phyloP scores from a whole-genome alignment of 2,329 filamentous ascomycete genomes.

The Metarhizium sp. region DNA sequence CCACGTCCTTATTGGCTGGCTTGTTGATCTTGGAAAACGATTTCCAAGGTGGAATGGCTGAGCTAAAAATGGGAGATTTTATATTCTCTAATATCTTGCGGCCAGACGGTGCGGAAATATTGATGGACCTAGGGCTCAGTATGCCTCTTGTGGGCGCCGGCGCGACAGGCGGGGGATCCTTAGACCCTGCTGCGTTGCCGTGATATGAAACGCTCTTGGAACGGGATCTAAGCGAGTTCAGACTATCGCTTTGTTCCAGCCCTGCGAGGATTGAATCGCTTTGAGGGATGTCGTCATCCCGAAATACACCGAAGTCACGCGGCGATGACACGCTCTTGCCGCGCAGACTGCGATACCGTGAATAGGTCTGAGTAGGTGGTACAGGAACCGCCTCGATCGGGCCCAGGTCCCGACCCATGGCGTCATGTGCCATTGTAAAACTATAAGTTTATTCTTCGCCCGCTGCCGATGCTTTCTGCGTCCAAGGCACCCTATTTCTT shows the following conservation, averaged over 20 bases:
- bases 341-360: slow-evolving; percentile 23
- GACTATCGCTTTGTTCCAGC: background rate
- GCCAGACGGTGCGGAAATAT: slow-evolving; percentile 4
- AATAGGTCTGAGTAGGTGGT: slow-evolving; percentile 14
- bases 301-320: slow-evolving; percentile 21
- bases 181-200: background rate
- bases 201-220: slow-evolving; percentile 11
- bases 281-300: slow-evolving; percentile 8
- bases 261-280: background rate
- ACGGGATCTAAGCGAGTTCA: slow-evolving; percentile 5
- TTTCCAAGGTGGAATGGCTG: background rate
- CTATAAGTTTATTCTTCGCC: background rate
- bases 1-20: background rate
- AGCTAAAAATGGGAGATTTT: background rate
- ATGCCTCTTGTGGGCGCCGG: slow-evolving; percentile 2
- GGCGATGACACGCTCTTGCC: slow-evolving; percentile 25
- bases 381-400: slow-evolving; percentile 9
- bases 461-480: background rate
- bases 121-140: slow-evolving; percentile 6
- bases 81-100: slow-evolving; percentile 6
- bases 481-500: background rate
- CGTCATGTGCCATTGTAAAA: slow-evolving; percentile 4
- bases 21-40: slow-evolving; percentile 3
- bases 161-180: background rate
- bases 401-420: slow-evolving; percentile 1